phyloP scores from a whole-genome alignment of 208 protist genomes.

The Acanthamoeba healyi region DNA sequence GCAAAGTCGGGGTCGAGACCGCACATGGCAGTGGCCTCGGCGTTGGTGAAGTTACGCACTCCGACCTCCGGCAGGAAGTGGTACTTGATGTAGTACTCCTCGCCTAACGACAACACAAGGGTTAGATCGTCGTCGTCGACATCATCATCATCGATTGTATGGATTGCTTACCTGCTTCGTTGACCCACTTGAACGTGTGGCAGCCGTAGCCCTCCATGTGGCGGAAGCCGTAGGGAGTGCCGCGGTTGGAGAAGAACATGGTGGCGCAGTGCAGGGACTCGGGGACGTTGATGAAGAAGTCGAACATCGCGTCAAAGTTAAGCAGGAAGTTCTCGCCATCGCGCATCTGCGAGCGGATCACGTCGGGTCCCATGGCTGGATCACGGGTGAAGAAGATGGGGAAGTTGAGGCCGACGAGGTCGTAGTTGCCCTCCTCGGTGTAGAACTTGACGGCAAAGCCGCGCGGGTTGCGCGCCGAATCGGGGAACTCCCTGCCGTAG shows the following conservation, averaged over 20 bases:
- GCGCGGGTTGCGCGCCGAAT: slow-evolving; percentile 88
- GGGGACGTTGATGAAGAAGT: slow-evolving; percentile 88
- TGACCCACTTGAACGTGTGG: slow-evolving; percentile 91
- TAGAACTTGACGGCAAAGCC: slow-evolving; percentile 92
- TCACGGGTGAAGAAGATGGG: slow-evolving; percentile 92
- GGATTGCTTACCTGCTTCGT: slow-evolving; percentile 78
- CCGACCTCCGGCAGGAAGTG: slow-evolving; percentile 90
- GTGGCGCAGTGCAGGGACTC: slow-evolving; percentile 90
- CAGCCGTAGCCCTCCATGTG: slow-evolving; percentile 88
- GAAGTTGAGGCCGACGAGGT: slow-evolving; percentile 91
- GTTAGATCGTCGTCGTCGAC: background rate
- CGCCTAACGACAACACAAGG: background rate
- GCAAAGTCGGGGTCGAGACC: slow-evolving; percentile 87
- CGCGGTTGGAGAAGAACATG: slow-evolving; percentile 89
- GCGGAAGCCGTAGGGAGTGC: slow-evolving; percentile 88
- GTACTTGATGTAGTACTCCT: slow-evolving; percentile 89
- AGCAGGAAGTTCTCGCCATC: slow-evolving; percentile 89
- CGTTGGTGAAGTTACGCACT: slow-evolving; percentile 87
- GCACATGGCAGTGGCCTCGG: slow-evolving; percentile 87
- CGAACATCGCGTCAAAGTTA: slow-evolving; percentile 87
- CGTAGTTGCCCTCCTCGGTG: slow-evolving; percentile 92
- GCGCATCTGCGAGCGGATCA: slow-evolving; percentile 92
- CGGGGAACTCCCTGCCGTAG: slow-evolving; percentile 87
- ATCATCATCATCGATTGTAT: background rate
- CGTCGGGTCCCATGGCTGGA: slow-evolving; percentile 83